These are phyloP conservation scores for Diaporthe ampelina DNA, from an alignment of 2,329 filamentous ascomycete species.

Conservation along the genomic window DNA sequence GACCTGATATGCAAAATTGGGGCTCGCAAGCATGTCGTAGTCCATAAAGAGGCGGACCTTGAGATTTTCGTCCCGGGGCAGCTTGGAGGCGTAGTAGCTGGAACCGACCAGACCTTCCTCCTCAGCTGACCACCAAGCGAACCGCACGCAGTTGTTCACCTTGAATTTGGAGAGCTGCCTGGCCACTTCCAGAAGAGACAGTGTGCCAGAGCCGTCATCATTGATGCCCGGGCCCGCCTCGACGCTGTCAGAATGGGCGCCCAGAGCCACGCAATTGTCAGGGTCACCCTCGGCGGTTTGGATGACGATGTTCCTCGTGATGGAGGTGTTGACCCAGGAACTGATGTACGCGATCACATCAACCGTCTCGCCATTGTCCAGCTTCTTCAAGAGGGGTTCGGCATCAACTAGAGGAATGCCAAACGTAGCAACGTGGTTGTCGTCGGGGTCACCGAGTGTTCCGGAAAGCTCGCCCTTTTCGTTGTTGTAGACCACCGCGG, in stretches of 20 bases:
- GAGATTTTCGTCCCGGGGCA: constrained; percentile 69
- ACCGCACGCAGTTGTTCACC: constrained; percentile 76
- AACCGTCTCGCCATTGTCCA: constrained; percentile 65
- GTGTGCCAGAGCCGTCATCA: constrained; percentile 79
- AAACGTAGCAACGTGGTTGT: constrained; percentile 76
- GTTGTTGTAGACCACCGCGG: constrained; percentile 82
- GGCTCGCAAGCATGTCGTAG: constrained; percentile 78
- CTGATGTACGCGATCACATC: constrained; percentile 72
- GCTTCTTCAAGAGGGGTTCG: constrained; percentile 64
- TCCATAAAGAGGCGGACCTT: constrained; percentile 78
- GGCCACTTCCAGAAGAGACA: constrained; percentile 74
- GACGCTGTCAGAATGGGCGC: constrained; percentile 75
- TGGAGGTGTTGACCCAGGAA: constrained; percentile 66
- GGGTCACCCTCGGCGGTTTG: constrained; percentile 72
- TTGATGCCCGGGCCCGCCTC: constrained; percentile 80
- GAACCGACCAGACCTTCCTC: constrained; percentile 76
- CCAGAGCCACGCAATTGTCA: constrained; percentile 76
- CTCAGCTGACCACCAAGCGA: constrained; percentile 78
- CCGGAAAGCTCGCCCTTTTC: constrained; percentile 73
- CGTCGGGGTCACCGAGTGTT: constrained; percentile 74
- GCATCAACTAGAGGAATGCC: constrained; percentile 74
- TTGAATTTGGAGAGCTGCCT: constrained; percentile 69
- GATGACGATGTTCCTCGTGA: constrained; percentile 73
- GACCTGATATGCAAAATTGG: constrained; percentile 76
- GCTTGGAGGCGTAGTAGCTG: constrained; percentile 70